Evolutionary conservation across 768 basidiomycete genomes (phyloP).

Genomic region (Termitomyces sp.): DNA sequence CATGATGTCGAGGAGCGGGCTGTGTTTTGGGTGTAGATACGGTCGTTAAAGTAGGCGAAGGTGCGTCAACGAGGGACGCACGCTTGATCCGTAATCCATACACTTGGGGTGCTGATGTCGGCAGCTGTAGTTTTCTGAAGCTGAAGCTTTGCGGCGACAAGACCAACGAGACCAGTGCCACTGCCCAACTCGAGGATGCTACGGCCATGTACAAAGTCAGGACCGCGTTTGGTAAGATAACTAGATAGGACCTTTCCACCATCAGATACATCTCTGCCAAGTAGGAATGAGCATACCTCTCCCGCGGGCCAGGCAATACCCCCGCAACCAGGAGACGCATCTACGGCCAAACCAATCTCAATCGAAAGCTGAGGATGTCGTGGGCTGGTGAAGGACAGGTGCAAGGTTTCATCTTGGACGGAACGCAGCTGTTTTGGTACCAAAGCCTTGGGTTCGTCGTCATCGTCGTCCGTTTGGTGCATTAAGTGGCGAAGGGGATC

Average conservation of each 20-base stretch:
- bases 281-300: conserved; percentile 49
- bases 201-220: conserved; percentile 48
- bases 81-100: conserved; percentile 91
- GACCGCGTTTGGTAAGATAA: conserved; percentile 64
- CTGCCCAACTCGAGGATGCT: conserved; percentile 82
- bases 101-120: conserved; percentile 43
- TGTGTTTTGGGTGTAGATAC: conserved; percentile 28
- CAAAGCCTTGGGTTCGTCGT: conserved; percentile 29
- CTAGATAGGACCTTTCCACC: conserved; percentile 66
- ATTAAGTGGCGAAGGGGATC: conserved; percentile 65
- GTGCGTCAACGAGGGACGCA: conserved; percentile 40
- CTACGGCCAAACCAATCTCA: conserved; percentile 56
- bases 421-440: conserved; percentile 58
- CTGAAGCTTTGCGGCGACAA: conserved; percentile 66
- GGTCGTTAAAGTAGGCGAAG: not conserved
- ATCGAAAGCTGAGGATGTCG: conserved; percentile 28
- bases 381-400: conserved; percentile 36
- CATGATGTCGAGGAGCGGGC: conserved; percentile 81
- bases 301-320: conserved; percentile 94
- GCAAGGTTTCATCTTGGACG: conserved; percentile 44
- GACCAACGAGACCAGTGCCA: conserved; percentile 91
- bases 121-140: conserved; percentile 19
- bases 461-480: conserved; percentile 31
- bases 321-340: conserved; percentile 87
- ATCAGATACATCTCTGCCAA: conserved; percentile 12